These are phyloP conservation scores for Acer yangbiense DNA, from an alignment of 345 rosid species.

Conservation along the genomic window DNA sequence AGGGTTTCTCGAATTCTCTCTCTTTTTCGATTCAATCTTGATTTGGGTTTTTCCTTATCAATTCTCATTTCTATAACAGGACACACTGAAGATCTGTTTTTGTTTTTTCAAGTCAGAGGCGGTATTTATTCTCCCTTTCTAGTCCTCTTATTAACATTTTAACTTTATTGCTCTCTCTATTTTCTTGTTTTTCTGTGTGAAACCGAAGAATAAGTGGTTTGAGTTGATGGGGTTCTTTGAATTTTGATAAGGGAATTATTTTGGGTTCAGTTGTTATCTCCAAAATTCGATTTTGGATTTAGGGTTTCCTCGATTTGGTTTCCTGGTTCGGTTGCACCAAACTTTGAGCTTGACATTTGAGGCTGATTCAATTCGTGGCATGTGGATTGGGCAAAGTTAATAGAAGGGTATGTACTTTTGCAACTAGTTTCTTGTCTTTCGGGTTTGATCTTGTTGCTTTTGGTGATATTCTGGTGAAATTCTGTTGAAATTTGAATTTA, in stretches of 20 bases:
- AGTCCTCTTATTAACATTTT: slow-evolving; percentile 1
- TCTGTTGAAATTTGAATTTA: not conserved
- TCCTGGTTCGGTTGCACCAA: slow-evolving; percentile 13
- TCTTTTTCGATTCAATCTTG: not conserved
- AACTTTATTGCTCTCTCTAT: not conserved
- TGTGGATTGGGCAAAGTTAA: slow-evolving; percentile 6
- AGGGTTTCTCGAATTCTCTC: slow-evolving; percentile 10
- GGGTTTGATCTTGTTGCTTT: slow-evolving; percentile 17
- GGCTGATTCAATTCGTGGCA: slow-evolving; percentile 2
- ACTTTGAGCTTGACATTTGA: slow-evolving; percentile 5
- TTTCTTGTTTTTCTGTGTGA: not conserved
- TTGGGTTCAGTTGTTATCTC: not conserved
- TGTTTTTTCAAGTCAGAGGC: not conserved
- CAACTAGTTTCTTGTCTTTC: slow-evolving; percentile 5
- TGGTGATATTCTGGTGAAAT: not conserved
- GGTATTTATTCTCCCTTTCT: not conserved
- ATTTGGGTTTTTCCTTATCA: not conserved
- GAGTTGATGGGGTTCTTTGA: slow-evolving; percentile 4
- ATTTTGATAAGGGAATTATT: not conserved
- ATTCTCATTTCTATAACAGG: not conserved
- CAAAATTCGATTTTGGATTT: not conserved
- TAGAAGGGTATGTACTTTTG: slow-evolving; percentile 9
- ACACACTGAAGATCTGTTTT: not conserved
- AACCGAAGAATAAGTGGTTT: slow-evolving; percentile 2
- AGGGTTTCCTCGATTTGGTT: not conserved